Conservation (phyloP, 2,329 filamentous ascomycete genomes). For the Stachybotrys chlorohalonatus region DNA sequence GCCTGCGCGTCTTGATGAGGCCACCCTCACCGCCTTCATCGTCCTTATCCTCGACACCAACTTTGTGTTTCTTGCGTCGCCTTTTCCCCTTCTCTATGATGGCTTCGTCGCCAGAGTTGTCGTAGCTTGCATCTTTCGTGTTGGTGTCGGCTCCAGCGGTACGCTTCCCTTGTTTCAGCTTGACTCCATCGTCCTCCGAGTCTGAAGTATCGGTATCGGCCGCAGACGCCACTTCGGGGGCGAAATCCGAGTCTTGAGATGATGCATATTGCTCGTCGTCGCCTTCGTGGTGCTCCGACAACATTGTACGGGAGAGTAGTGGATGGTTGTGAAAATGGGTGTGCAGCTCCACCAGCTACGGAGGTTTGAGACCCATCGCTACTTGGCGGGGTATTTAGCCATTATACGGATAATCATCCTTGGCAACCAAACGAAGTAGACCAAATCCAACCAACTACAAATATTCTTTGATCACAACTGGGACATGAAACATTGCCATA, state of each 20-base stretch:
- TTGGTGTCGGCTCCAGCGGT: constrained; percentile 10
- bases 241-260: constrained; percentile 66
- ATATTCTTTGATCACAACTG: no score
- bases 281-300: constrained; percentile 29
- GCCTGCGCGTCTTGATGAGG: constrained; percentile 63
- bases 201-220: constrained; percentile 42
- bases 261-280: constrained; percentile 55
- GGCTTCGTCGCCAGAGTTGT: constrained; percentile 65
- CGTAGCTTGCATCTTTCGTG: constrained; percentile 40
- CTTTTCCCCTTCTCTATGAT: constrained; percentile 56
- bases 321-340: background rate
- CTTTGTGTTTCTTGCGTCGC: constrained; percentile 35
- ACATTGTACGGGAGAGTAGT: constrained; percentile 25
- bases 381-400: no score
- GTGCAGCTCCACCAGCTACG: no score
- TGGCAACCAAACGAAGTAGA: no score
- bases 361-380: no score
- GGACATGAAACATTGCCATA: no score
- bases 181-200: constrained; percentile 30
- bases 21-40: constrained; percentile 51
- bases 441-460: no score
- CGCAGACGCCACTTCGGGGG: constrained; percentile 44
- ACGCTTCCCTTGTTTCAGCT: constrained; percentile 14
- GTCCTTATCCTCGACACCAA: constrained; percentile 24
- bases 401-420: no score